Conservation (phyloP, 768 basidiomycete species). For the Termitomyces sp. region DNA sequence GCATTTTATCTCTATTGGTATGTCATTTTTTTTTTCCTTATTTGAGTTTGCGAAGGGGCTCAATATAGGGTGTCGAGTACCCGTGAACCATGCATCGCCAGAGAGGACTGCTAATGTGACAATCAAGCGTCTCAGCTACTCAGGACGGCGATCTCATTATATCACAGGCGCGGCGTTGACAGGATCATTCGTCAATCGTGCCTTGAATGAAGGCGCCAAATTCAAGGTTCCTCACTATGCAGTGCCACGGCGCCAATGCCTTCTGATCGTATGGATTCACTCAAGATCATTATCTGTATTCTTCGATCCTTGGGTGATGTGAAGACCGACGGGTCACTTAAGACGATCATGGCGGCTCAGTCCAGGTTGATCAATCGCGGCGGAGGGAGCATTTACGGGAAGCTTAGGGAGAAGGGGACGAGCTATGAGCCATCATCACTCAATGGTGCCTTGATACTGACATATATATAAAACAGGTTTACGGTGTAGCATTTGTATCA, state of each 20-base stretch:
- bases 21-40: no score
- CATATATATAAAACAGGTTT: no score
- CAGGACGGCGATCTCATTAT: slow-evolving; percentile 60
- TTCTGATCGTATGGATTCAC: neutral
- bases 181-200: slow-evolving; percentile 81
- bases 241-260: neutral
- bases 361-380: slow-evolving; percentile 90
- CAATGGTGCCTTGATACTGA: no score
- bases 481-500: no score
- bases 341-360: slow-evolving; percentile 85
- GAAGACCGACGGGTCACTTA: slow-evolving; percentile 54
- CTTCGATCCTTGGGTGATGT: slow-evolving; percentile 87
- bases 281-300: slow-evolving; percentile 76
- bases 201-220: slow-evolving; percentile 60
- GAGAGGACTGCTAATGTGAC: neutral
- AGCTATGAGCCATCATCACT: slow-evolving; percentile 80
- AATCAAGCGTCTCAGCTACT: slow-evolving; percentile 70
- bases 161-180: slow-evolving; percentile 80
- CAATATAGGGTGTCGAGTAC: no score
- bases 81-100: neutral
- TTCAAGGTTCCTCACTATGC: slow-evolving; percentile 54
- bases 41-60: no score
- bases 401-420: slow-evolving; percentile 69
- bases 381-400: slow-evolving; percentile 80
- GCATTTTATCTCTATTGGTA: slow-evolving; percentile 91